Base-by-base conservation (phyloP, 163 green algal species). In the Volvox carteri region DNA sequence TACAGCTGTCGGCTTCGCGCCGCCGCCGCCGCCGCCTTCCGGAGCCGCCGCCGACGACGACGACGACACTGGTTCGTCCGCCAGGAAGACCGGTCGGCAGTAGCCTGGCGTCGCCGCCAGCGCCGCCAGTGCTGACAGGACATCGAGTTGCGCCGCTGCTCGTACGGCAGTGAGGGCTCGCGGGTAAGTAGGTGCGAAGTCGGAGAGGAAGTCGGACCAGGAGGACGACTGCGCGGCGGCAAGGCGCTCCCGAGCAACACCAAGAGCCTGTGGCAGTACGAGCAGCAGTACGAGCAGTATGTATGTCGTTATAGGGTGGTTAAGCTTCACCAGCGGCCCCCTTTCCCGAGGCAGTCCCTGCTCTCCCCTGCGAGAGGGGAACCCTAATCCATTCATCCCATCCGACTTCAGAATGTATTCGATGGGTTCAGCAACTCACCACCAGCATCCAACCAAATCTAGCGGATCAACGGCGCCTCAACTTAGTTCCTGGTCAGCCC, bases 131-230 rank as follows among this genome's bases (percentile, higher is more conserved):
- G 94, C 92, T 12, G 92, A 83, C 5, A 99, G 92, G 39, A 93
- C 96, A 89, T 99, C 97, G 37, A 99, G 90, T n/a, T 92, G 79
- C 0, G 97, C 95, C 3, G 97, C 86, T 0, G 96, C 95, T 0
- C 89, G 80, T 21, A 96, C 95, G 0, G 97, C 94, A 2, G 70
- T 81, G 7, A 80, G 56, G 62, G 41, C 58, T 4, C 2, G 25
- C 16, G 60, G 46, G 60, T 90, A 84, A 75, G 56, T 56, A 68
- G 50, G 87, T 5, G 65, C 62, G 70, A 88, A 88, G 35, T 46
- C 67, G 21, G 72, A n/a, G 14, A 94, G 86, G 65, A 89, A 90
- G 7, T 39, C 28, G 8, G 78, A 8, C 91, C 91, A 95, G 25
- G 86, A 60, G 4, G 72, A 68, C 3, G 37, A 18, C 23, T 77